Base-by-base conservation (phyloP, 352 stramenopile genomes). In the Globisporangium megalacanthum region DNA sequence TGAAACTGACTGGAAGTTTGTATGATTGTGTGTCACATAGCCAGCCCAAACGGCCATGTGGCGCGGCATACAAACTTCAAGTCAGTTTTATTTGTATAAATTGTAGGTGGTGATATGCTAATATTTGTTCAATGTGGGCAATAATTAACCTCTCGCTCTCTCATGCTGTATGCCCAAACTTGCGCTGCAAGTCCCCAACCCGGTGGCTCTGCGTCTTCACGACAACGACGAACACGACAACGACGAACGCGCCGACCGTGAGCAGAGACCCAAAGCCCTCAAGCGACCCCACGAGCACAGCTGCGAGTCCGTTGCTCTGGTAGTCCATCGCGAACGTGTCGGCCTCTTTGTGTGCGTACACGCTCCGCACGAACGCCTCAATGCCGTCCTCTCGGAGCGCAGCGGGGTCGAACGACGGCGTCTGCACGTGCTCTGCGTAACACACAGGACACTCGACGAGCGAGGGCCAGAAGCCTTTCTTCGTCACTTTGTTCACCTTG, bases 401-500 rank as follows among this genome's bases (percentile, higher is more conserved):
- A 2, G 62, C 56, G 0, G 72, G 68, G 52, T 89, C 73, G 47
- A 91, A 60, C 33, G 81, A 78, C 20, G 73, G 65, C 2, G 63
- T 62, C 20, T 72, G 59, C 6, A 81, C 66, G 51, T 77, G 69
- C 44, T 81, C 70, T 3, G 79, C 69, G 58, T 86, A 92, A 62
- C 82, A 89, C 13, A 82, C 48, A 7, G 70, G 74, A 51, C 82
- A 92, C 14, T 64, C 62, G 35, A 51, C 64, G 54, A 78, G 68
- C 4, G 70, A 73, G 22, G 84, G 84, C 79, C 81, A 94, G 53
- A 83, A 74, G 0, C 53, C 61, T 42, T 92, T 88, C 59, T 83
- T 74, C n/a, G 79, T 76, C 31, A 79, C 64, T 41, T 81, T 83
- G 64, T 93, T 95, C 19, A 95, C 83, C 7, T 71, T 80, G 62